phyloP scores from a whole-genome alignment of 441 rosid species.

The Geranium incanum region DNA sequence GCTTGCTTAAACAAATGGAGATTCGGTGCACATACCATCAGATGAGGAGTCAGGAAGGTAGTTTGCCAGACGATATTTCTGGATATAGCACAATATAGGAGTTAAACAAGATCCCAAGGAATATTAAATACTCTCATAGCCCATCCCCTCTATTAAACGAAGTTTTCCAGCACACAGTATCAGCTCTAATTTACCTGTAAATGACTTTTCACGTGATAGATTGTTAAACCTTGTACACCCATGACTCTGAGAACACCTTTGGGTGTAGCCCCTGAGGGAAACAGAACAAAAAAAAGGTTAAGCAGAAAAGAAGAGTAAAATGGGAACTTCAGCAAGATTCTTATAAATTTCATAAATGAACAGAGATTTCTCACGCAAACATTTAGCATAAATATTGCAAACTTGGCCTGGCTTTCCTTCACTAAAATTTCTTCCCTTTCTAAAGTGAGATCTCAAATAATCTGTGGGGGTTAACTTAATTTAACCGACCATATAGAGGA shows the following conservation, averaged over 20 bases:
- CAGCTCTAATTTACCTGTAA: slow-evolving; percentile 53
- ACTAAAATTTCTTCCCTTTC: neutral
- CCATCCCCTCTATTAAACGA: neutral
- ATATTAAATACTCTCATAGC: neutral
- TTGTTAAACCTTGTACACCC: slow-evolving; percentile 98
- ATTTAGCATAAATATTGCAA: neutral
- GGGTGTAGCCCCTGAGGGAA: slow-evolving; percentile 80
- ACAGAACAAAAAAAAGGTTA: neutral
- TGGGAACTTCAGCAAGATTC: neutral
- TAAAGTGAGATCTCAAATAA: neutral
- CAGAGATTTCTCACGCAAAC: neutral
- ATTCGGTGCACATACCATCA: slow-evolving; percentile 52
- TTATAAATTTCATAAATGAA: neutral
- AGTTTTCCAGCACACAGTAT: neutral
- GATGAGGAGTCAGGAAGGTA: slow-evolving; percentile 90
- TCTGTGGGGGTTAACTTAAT: neutral
- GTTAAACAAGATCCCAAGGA: slow-evolving; percentile 17
- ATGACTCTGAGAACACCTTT: slow-evolving; percentile 97
- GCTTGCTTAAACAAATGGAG: slow-evolving; percentile 13
- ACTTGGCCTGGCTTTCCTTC: neutral
- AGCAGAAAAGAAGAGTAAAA: neutral
- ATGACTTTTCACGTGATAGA: slow-evolving; percentile 97
- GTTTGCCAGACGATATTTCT: slow-evolving; percentile 98
- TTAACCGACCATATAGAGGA: neutral
- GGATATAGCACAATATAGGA: slow-evolving; percentile 25